A percentile compares a stretch with the other conserved stretches of the same genome.
Conservation (phyloP, 257 asterid species). For the Coffea canephora region DNA sequence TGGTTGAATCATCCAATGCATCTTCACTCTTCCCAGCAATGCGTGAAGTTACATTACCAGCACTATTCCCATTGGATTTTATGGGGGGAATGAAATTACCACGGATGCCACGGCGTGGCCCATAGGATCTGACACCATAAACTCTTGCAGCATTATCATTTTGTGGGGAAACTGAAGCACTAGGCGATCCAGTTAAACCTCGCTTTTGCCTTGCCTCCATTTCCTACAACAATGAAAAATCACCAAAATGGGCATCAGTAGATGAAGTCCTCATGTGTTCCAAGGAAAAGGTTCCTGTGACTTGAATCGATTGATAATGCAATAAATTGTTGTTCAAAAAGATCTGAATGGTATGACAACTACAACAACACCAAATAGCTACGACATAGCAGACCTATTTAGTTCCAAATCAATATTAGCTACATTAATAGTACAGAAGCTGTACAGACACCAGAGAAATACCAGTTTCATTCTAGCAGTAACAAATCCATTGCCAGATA, state of each 20-base stretch:
- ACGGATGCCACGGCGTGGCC: slow-evolving; percentile 86
- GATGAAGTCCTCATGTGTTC: background rate
- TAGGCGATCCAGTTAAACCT: slow-evolving; percentile 74
- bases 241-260: background rate
- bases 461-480: slow-evolving; percentile 96
- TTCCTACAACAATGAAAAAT: slow-evolving; percentile 50
- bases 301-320: slow-evolving; percentile 7
- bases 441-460: slow-evolving; percentile 17
- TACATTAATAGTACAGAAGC: background rate
- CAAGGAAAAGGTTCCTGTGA: background rate
- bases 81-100: slow-evolving; percentile 95
- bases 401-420: background rate
- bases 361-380: too few relatives aligned
- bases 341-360: background rate
- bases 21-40: slow-evolving; percentile 79
- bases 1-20: slow-evolving; percentile 78
- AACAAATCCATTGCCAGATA: slow-evolving; percentile 75
- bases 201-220: slow-evolving; percentile 84
- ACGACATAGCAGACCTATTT: background rate
- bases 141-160: slow-evolving; percentile 61
- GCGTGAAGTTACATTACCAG: slow-evolving; percentile 67
- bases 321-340: slow-evolving; percentile 2
- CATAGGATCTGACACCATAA: slow-evolving; percentile 70
- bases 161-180: slow-evolving; percentile 75
- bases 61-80: slow-evolving; percentile 63